Evolutionary conservation across 495 filamentous ascomycete species (phyloP), one percentile per base, ranked within the genome.

Genomic region (Xylaria curta): DNA sequence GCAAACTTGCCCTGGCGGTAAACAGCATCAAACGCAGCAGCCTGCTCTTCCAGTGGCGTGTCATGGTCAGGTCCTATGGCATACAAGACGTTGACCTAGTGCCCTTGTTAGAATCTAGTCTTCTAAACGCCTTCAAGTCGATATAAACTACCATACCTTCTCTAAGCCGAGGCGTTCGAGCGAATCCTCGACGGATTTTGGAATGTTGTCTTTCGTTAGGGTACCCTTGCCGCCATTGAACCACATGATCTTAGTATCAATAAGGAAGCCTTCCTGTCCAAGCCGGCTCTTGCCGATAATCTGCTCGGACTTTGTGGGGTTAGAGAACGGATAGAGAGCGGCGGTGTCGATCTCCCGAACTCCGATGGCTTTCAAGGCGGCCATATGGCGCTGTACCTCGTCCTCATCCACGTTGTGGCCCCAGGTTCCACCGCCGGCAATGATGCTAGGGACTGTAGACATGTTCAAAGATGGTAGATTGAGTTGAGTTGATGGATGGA

Each of bases 21-120:
- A 17, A 81, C 69, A 17, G 76, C 68, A 42, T 87, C 70, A 64
- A 87, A 80, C 33, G 78, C 81, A 28, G 74, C 68, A 15, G 82
- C 78, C 3, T 78, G 84, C 10, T 83, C 83, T 49, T 83, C 80
- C 19, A 85, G 78, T 8, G 83, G 80, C 0, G 78, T 82, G 4
- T 66, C 73, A 24, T 75, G 75, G 67, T 86, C 82, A 5, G 85
- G 84, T 0, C 68, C 73, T 67, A 86, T 83, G 7, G 82, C 75
- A 70, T 85, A 85, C 56, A 76, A 72, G 38, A 78, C 75, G 21
- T 81, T 73, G 26, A 81, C 68, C 63, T 75, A 26, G n/a, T 75
- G 49, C 7, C 60, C 73, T 1, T 21, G 7, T 24, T 2, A 51
- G 21, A 24, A 51, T 24, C 47, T 24, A 51, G 6, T 51, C 10